Evolutionary conservation across 805 yeast species (phyloP).

Genomic region (Vanderwaltozyma polyspora): DNA sequence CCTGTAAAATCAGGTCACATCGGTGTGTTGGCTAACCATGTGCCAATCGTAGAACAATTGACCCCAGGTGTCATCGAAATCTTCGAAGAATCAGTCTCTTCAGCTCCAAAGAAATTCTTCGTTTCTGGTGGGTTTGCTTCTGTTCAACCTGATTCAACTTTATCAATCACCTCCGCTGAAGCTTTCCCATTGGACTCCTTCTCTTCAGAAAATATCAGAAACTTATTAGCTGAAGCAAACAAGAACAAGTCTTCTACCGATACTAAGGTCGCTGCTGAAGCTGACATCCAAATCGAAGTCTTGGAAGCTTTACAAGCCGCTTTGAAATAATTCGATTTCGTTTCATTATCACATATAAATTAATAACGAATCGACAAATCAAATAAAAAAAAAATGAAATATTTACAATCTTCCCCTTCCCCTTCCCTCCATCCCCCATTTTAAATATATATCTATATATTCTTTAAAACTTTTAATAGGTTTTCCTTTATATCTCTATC

Average conservation of each 20-base stretch:
- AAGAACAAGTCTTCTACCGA: slow-evolving; percentile 78
- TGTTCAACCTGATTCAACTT: slow-evolving; percentile 85
- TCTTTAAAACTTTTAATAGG: too few relatives aligned
- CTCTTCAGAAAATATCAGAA: slow-evolving; percentile 66
- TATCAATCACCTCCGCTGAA: slow-evolving; percentile 88
- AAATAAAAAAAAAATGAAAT: too few relatives aligned
- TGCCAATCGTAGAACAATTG: slow-evolving; percentile 92
- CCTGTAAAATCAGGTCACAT: slow-evolving; percentile 93
- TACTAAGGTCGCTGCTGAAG: slow-evolving; percentile 85
- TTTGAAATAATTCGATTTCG: slow-evolving; percentile 22
- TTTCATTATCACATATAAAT: too few relatives aligned
- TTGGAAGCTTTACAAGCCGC: slow-evolving; percentile 76
- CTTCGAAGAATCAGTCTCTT: slow-evolving; percentile 60
- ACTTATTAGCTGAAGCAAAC: slow-evolving; percentile 84
- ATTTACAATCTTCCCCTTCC: too few relatives aligned
- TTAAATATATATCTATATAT: too few relatives aligned
- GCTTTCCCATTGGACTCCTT: slow-evolving; percentile 87
- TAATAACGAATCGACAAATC: too few relatives aligned
- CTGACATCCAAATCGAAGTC: slow-evolving; percentile 90
- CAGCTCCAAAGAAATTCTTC: slow-evolving; percentile 62
- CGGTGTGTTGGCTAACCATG: slow-evolving; percentile 96
- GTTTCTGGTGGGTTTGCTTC: slow-evolving; percentile 95
- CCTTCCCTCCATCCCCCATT: too few relatives aligned
- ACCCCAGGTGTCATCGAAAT: slow-evolving; percentile 92
- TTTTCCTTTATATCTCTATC: too few relatives aligned